Percentiles rank a stretch among this genome's conserved stretches.
These are phyloP conservation scores for Lactuca sativa DNA, from an alignment of 129 eudicot species.

Conservation along the genomic window DNA sequence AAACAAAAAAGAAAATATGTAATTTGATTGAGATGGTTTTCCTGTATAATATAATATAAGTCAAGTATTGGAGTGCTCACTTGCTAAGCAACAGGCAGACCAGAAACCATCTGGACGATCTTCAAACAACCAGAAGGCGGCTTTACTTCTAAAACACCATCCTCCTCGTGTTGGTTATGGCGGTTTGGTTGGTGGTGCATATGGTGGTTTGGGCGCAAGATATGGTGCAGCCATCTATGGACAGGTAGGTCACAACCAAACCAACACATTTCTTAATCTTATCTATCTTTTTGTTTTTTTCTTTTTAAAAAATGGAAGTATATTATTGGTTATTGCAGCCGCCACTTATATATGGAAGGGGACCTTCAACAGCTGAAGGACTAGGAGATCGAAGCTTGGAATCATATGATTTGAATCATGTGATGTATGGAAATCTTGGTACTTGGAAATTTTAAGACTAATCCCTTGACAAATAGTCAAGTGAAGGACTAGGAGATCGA, in stretches of 20 bases:
- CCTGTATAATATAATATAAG: constrained; percentile 42
- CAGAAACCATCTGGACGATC: constrained; percentile 64
- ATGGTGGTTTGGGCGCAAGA: constrained; percentile 65
- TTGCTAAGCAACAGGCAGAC: constrained; percentile 95
- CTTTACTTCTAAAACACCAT: constrained; percentile 66
- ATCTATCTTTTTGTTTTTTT: background rate
- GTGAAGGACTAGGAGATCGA: too few species aligned
- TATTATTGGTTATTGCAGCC: constrained; percentile 47
- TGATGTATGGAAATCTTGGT: too few species aligned
- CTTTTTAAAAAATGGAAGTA: too few species aligned
- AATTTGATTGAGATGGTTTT: too few species aligned
- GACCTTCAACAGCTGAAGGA: constrained; percentile 59
- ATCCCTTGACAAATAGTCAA: too few species aligned
- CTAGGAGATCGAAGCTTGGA: too few species aligned
- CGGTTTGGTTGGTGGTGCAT: constrained; percentile 62
- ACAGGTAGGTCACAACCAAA: too few species aligned
- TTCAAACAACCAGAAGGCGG: constrained; percentile 53
- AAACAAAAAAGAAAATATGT: too few species aligned
- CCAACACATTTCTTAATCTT: constrained; percentile 1
- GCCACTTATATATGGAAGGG: constrained; percentile 88
- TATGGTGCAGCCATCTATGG: constrained; percentile 63
- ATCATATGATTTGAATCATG: too few species aligned
- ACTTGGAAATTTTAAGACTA: too few species aligned
- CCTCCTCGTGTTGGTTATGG: constrained; percentile 89
- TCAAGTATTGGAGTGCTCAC: constrained; percentile 86